These are phyloP conservation scores for Corylus avellana DNA, from an alignment of 306 rosid genomes.

Conservation along the genomic window DNA sequence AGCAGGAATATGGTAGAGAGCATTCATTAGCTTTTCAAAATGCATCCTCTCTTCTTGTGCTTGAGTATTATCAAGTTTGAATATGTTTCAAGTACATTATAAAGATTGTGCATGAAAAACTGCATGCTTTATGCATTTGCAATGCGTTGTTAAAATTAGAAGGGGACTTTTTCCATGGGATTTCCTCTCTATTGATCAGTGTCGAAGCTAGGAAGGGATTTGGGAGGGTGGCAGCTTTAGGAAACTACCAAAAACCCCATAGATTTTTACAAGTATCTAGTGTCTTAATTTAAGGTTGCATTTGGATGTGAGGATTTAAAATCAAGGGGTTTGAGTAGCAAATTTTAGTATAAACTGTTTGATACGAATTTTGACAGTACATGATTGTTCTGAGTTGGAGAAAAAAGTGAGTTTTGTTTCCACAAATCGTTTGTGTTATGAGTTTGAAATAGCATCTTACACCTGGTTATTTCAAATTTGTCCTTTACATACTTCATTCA, in stretches of 20 bases:
- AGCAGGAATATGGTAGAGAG: background rate
- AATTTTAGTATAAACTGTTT: background rate
- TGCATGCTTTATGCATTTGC: background rate
- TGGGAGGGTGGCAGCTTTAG: too few species aligned
- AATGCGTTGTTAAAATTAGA: background rate
- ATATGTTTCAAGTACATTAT: background rate
- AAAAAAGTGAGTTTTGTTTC: background rate
- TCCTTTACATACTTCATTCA: background rate
- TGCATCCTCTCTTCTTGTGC: background rate
- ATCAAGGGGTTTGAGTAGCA: background rate
- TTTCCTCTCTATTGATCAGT: background rate
- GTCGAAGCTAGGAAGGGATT: too few species aligned
- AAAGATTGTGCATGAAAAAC: background rate
- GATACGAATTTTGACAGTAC: background rate
- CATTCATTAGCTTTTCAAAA: background rate
- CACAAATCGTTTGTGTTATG: background rate
- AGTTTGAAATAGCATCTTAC: background rate
- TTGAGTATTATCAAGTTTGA: background rate
- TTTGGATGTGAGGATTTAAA: background rate
- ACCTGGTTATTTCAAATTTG: background rate
- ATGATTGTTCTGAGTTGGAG: too few species aligned
- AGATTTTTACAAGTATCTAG: background rate
- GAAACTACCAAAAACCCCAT: too few species aligned
- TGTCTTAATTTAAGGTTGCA: background rate
- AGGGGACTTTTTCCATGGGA: background rate